A percentile compares a stretch with the other conserved stretches of the same genome.
Conservation (phyloP, 208 protist genomes). For the Spongospora subterranea region DNA sequence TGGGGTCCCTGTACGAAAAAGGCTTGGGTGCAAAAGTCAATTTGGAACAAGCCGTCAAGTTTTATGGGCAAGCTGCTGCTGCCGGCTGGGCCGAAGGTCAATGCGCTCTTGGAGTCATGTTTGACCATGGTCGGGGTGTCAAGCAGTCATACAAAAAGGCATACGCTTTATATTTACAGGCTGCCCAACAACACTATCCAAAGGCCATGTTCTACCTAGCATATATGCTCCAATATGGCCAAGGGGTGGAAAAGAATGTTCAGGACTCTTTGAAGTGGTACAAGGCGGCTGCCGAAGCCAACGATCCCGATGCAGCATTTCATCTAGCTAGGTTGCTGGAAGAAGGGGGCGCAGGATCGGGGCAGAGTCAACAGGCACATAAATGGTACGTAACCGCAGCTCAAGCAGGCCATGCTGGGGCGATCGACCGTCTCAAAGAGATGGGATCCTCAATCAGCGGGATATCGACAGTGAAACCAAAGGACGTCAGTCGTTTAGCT, state of each 20-base stretch:
- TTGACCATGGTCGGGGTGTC: conserved; percentile 56
- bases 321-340: conserved; percentile 42
- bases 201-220: conserved; percentile 48
- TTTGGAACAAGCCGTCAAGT: conserved; percentile 3
- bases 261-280: conserved; percentile 18
- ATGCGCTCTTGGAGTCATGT: conserved; percentile 24
- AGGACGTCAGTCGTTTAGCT: not conserved
- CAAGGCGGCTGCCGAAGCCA: conserved; percentile 51
- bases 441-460: not conserved
- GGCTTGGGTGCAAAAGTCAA: conserved; percentile 51
- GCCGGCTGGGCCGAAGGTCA: not conserved
- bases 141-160: conserved; percentile 52
- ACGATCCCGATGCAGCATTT: conserved; percentile 61
- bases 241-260: not conserved
- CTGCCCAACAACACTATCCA: conserved; percentile 30
- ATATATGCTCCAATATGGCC: conserved; percentile 53
- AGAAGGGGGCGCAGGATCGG: conserved; percentile 1
- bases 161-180: not conserved
- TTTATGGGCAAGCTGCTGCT: not conserved
- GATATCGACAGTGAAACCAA: not conserved
- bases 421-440: not conserved
- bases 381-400: conserved; percentile 21
- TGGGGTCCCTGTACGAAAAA: conserved; percentile 57
- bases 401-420: conserved; percentile 14
- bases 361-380: not conserved